Conservation (phyloP, 306 rosid species). For the Pyrus communis region DNA sequence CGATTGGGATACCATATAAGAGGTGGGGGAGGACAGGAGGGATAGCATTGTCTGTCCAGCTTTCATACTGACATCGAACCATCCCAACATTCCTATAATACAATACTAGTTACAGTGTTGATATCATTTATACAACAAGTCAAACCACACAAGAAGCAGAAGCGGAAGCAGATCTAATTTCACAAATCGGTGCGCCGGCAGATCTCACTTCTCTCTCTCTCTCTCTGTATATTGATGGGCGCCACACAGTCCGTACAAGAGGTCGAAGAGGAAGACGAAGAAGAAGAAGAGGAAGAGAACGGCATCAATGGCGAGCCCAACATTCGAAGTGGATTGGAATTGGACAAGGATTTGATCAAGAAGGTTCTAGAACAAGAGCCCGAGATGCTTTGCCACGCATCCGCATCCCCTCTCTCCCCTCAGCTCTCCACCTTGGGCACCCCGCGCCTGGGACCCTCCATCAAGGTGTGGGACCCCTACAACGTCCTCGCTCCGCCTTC, state of each 20-base stretch:
- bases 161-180: background rate
- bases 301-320: constrained; percentile 20
- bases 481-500: constrained; percentile 73
- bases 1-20: no score
- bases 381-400: constrained; percentile 84
- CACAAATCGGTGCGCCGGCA: background rate
- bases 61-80: no score
- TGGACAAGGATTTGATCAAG: constrained; percentile 48
- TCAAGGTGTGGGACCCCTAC: constrained; percentile 98
- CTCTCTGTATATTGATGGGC: constrained; percentile 33
- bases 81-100: no score
- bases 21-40: no score
- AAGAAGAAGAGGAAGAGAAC: constrained; percentile 30
- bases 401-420: constrained; percentile 94
- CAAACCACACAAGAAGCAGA: background rate
- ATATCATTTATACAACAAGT: no score
- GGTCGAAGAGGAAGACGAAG: constrained; percentile 48
- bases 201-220: background rate
- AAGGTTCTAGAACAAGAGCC: constrained; percentile 93
- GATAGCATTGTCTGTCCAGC: no score
- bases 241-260: constrained; percentile 56
- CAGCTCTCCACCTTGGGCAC: constrained; percentile 89
- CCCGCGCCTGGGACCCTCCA: constrained; percentile 81
- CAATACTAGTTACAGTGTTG: no score
- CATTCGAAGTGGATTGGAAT: constrained; percentile 25